phyloP scores from a whole-genome alignment of 805 yeast species.

The Candida coleopterorum region DNA sequence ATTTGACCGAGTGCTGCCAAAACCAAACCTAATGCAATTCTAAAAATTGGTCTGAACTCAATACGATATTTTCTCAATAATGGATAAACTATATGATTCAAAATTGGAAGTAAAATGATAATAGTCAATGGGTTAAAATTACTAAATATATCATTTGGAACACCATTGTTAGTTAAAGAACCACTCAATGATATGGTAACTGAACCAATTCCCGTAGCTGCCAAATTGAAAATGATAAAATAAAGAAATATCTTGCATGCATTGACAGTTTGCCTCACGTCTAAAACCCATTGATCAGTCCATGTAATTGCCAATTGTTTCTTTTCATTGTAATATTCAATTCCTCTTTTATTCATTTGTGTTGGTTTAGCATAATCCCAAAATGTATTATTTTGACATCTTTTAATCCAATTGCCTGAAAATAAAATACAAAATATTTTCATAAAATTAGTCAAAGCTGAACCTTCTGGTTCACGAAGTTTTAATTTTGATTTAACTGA shows the following conservation, averaged over 20 bases:
- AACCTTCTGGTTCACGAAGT: constrained; percentile 37
- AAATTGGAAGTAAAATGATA: constrained; percentile 46
- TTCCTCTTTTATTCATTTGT: constrained; percentile 41
- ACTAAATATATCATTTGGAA: constrained; percentile 53
- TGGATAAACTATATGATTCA: constrained; percentile 46
- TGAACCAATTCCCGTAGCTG: constrained; percentile 47
- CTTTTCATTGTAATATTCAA: constrained; percentile 29
- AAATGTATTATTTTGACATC: constrained; percentile 36
- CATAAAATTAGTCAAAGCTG: constrained; percentile 40
- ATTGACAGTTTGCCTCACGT: constrained; percentile 38
- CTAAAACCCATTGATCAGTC: constrained; percentile 45
- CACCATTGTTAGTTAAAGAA: constrained; percentile 47
- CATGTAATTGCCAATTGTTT: constrained; percentile 30
- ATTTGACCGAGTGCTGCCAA: constrained; percentile 44
- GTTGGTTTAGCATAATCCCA: constrained; percentile 49
- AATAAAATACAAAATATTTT: constrained; percentile 40
- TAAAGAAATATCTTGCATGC: constrained; percentile 44
- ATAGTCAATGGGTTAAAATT: constrained; percentile 55
- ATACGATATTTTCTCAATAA: constrained; percentile 37
- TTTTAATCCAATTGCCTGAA: constrained; percentile 37
- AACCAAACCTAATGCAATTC: constrained; percentile 45
- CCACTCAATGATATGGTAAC: constrained; percentile 50
- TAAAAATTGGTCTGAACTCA: constrained; percentile 38
- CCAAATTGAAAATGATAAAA: constrained; percentile 33
- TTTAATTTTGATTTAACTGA: constrained; percentile 26